These are phyloP conservation scores for Juglanconis juglandina DNA, from an alignment of 2,329 filamentous ascomycete species.

Conservation along the genomic window DNA sequence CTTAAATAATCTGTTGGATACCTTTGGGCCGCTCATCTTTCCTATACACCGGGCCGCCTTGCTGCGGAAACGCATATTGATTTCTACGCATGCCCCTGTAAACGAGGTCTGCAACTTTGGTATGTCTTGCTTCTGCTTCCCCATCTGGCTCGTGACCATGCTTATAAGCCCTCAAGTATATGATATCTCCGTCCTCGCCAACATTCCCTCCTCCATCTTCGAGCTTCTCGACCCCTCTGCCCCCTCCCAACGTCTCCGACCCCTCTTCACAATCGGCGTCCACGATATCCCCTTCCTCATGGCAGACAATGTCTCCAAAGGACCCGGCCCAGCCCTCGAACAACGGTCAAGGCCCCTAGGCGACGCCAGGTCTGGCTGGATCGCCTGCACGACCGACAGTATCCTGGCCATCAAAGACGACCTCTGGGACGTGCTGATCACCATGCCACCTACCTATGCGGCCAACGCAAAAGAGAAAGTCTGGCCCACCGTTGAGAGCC, in stretches of 20 bases:
- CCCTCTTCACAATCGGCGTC: conserved; percentile 90
- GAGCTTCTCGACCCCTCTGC: conserved; percentile 64
- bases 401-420: conserved; percentile 82
- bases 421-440: conserved; percentile 86
- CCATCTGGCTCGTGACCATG: not conserved
- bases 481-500: conserved; percentile 74
- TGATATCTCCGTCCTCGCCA: conserved; percentile 87
- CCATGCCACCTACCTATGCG: conserved; percentile 65
- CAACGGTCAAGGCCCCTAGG: conserved; percentile 30
- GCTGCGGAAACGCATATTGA: conserved; percentile 80
- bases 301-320: conserved; percentile 50
- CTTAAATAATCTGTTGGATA: conserved; percentile 70
- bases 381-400: conserved; percentile 93
- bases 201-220: conserved; percentile 71
- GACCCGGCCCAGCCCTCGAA: conserved; percentile 22
- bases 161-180: conserved; percentile 59
- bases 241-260: conserved; percentile 64
- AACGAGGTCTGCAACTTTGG: conserved; percentile 85
- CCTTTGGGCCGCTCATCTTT: conserved; percentile 88
- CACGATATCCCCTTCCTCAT: conserved; percentile 83
- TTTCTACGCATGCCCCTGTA: conserved; percentile 83
- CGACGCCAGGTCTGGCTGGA: conserved; percentile 67
- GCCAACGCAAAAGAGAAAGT: conserved; percentile 55
- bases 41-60: conserved; percentile 85
- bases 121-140: conserved; percentile 36